phyloP scores from a whole-genome alignment of 2,329 filamentous ascomycete genomes.

The Didymellaceae sp. region DNA sequence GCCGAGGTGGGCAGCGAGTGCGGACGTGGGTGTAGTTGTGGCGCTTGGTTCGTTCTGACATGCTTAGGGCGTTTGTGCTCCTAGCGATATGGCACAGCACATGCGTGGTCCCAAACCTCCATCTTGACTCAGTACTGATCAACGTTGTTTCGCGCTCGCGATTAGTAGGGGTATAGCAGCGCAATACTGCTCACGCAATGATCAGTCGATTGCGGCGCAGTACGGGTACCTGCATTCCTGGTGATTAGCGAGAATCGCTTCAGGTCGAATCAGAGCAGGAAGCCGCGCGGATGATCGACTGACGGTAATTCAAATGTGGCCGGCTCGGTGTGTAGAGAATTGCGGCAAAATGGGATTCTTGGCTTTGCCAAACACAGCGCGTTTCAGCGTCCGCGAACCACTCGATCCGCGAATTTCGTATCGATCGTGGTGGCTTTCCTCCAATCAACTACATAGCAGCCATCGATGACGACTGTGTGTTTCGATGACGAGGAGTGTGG shows the following conservation, averaged over 20 bases:
- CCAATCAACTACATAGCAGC: neutral
- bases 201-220: neutral
- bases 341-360: slow-evolving; percentile 1
- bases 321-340: neutral
- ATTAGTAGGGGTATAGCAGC: too few species aligned
- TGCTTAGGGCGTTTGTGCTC: too few species aligned
- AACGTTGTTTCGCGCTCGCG: too few species aligned
- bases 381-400: slow-evolving; percentile 10
- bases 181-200: too few species aligned
- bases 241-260: neutral
- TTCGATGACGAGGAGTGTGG: neutral
- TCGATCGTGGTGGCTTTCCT: too few species aligned
- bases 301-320: neutral
- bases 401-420: neutral
- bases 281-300: neutral
- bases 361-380: slow-evolving; percentile 1
- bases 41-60: too few species aligned
- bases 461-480: neutral
- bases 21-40: too few species aligned
- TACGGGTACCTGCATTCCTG: slow-evolving; percentile 12
- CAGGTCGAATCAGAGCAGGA: neutral
- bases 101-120: too few species aligned
- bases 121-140: too few species aligned
- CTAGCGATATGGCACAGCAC: too few species aligned
- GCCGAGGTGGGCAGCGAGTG: too few species aligned